These are phyloP conservation scores for Fusarium clavum DNA, from an alignment of 2,329 filamentous ascomycete species.

Conservation along the genomic window DNA sequence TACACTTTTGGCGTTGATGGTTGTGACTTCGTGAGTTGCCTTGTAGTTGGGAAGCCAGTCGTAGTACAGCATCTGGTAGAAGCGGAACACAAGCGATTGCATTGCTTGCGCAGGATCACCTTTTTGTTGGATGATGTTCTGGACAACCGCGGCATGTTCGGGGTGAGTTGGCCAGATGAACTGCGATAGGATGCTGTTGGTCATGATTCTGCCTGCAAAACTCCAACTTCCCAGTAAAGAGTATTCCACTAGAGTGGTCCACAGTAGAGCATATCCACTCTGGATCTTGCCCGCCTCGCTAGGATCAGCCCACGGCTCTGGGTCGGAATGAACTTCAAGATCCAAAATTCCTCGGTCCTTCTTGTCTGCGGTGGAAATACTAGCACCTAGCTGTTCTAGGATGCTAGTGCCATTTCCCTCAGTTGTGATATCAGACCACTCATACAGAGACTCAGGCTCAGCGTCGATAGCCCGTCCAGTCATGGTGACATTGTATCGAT, in stretches of 20 bases:
- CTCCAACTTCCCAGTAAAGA: conserved; percentile 6
- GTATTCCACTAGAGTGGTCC: neutral
- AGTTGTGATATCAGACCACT: neutral
- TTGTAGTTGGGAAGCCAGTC: conserved; percentile 1
- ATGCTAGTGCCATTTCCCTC: neutral
- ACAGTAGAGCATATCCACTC: neutral
- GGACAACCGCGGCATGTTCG: conserved; percentile 5
- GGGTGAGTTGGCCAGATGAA: conserved; percentile 4
- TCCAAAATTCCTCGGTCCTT: conserved; percentile 9
- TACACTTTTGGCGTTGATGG: neutral
- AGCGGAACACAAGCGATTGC: neutral
- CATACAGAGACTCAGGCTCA: conserved; percentile 6
- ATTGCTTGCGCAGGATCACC: neutral
- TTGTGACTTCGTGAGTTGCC: neutral
- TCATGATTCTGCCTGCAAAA: neutral
- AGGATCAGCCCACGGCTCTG: neutral
- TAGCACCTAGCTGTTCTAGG: conserved; percentile 5
- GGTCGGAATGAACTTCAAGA: neutral
- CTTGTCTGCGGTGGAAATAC: neutral
- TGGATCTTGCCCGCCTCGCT: neutral
- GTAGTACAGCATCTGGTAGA: conserved; percentile 13
- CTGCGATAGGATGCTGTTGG: neutral
- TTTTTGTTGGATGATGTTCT: conserved; percentile 1
- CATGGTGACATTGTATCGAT: conserved; percentile 21
- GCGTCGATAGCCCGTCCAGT: neutral